phyloP scores from a whole-genome alignment of 1,139 yeast species.

The Debaryomyces udenii region DNA sequence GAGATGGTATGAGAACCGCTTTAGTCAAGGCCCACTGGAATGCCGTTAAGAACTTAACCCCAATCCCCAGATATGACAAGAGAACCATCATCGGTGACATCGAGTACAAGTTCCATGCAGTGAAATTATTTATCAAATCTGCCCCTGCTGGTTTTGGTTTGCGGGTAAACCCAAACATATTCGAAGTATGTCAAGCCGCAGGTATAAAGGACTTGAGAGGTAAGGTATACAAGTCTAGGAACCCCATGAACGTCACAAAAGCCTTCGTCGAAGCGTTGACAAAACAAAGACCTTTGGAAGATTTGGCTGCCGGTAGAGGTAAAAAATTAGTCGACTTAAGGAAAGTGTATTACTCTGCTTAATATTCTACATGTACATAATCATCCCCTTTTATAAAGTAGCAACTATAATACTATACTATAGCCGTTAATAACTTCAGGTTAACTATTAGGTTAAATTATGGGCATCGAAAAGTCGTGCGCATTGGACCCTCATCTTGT shows the following conservation, averaged over 20 bases:
- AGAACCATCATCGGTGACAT: slow-evolving; percentile 89
- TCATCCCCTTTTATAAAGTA: background rate
- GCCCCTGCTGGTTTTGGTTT: slow-evolving; percentile 96
- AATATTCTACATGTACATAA: slow-evolving; percentile 17
- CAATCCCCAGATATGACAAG: slow-evolving; percentile 85
- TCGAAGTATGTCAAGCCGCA: slow-evolving; percentile 90
- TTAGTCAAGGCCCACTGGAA: slow-evolving; percentile 89
- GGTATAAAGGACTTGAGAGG: slow-evolving; percentile 95
- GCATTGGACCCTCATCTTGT: slow-evolving; percentile 2
- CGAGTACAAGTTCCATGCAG: slow-evolving; percentile 85
- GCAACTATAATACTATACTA: too few species aligned
- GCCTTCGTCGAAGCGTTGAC: slow-evolving; percentile 86
- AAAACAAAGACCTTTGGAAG: slow-evolving; percentile 80
- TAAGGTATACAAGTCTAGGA: slow-evolving; percentile 88
- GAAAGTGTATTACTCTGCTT: slow-evolving; percentile 77
- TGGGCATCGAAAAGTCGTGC: slow-evolving; percentile 6
- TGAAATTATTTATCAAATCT: slow-evolving; percentile 75
- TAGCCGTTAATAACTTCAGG: background rate
- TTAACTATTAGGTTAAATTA: background rate
- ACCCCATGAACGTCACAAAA: slow-evolving; percentile 92
- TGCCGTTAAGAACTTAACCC: slow-evolving; percentile 83
- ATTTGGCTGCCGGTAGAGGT: slow-evolving; percentile 90
- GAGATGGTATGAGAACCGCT: slow-evolving; percentile 77
- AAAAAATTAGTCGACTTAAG: slow-evolving; percentile 93
- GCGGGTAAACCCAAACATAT: slow-evolving; percentile 87